Evolutionary conservation across 2,329 filamentous ascomycete species (phyloP).

Genomic region (Plenodomus biglobosus): DNA sequence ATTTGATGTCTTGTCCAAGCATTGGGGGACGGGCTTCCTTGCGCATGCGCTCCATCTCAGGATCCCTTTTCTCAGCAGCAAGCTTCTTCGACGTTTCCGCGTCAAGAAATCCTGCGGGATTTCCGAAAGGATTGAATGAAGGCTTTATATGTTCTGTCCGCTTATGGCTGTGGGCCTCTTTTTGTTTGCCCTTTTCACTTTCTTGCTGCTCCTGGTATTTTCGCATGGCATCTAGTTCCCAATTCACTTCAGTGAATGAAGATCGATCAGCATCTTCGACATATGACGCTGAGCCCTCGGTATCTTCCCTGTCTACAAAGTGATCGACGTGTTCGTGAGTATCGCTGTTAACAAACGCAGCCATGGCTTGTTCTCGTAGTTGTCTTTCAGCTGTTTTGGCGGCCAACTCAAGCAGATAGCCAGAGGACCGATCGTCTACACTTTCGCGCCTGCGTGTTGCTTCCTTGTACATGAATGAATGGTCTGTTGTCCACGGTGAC

Average conservation of each 20-base stretch:
- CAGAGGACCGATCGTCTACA: slow-evolving; percentile 73
- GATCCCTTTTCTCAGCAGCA: slow-evolving; percentile 39
- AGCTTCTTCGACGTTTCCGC: slow-evolving; percentile 29
- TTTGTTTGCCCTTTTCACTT: slow-evolving; percentile 26
- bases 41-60: slow-evolving; percentile 56
- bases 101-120: slow-evolving; percentile 35
- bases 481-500: slow-evolving; percentile 53
- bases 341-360: slow-evolving; percentile 72
- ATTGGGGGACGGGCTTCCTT: slow-evolving; percentile 74
- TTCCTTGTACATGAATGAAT: slow-evolving; percentile 54
- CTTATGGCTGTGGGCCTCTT: slow-evolving; percentile 43
- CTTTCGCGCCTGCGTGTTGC: slow-evolving; percentile 62
- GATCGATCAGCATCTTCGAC: slow-evolving; percentile 46
- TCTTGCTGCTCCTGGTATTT: slow-evolving; percentile 67
- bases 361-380: slow-evolving; percentile 73
- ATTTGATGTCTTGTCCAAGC: slow-evolving; percentile 78
- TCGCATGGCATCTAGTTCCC: slow-evolving; percentile 81
- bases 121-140: slow-evolving; percentile 43
- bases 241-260: slow-evolving; percentile 65
- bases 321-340: slow-evolving; percentile 71
- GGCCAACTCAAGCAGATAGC: slow-evolving; percentile 76
- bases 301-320: slow-evolving; percentile 63
- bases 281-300: slow-evolving; percentile 42
- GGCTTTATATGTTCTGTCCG: slow-evolving; percentile 21
- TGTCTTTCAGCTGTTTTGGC: slow-evolving; percentile 78